Base-by-base conservation (phyloP, 768 basidiomycete genomes). In the Lentinula boryana region DNA sequence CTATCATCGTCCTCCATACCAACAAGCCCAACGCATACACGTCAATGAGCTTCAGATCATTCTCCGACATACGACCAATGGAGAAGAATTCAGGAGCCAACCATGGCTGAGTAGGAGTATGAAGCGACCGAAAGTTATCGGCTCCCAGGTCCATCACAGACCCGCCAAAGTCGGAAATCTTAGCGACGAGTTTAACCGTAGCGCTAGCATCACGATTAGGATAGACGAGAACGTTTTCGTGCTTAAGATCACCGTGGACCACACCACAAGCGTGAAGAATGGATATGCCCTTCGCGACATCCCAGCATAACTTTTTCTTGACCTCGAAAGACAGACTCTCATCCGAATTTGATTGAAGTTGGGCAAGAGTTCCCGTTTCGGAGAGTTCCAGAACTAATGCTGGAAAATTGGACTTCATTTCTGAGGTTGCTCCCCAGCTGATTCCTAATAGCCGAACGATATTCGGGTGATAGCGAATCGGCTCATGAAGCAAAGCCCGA, bases 231-330 rank as follows among this genome's bases (percentile, higher is more conserved):
- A 63, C 63, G 21, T 63, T 63, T n/a, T 63, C 60, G 50, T 60
- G 63, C 56, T 63, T 63, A 23, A 63, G 55, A 48, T 63, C 63
- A 6, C 59, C 60, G 46, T 63, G 63, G 18, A 61, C 44, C 55
- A 63, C 56, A 10, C 52, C 53, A 36, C 62, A 63, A 7, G 62
- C 62, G 40, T 63, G 62, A 12, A 63, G 58, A 13, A 63, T 63
- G 2, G 62, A 58, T 16, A 63, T 36, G 6, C 62, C 62, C 46
- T 63, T 63, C 27, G 62, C 36, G 52, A 63, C 62, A 36, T 63
- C 62, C 52, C 48, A 59, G 35, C 62, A 63, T n/a, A 63, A 44
- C 38, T 63, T 43, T 40, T 63, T 60, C 44, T 60, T 63, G 51
- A 60, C 53, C 12, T n/a, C 9, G n/a, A 63, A 63, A 12, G 62